These are phyloP conservation scores for Cystofilobasidium macerans DNA, from an alignment of 768 basidiomycete genomes.

Conservation along the genomic window DNA sequence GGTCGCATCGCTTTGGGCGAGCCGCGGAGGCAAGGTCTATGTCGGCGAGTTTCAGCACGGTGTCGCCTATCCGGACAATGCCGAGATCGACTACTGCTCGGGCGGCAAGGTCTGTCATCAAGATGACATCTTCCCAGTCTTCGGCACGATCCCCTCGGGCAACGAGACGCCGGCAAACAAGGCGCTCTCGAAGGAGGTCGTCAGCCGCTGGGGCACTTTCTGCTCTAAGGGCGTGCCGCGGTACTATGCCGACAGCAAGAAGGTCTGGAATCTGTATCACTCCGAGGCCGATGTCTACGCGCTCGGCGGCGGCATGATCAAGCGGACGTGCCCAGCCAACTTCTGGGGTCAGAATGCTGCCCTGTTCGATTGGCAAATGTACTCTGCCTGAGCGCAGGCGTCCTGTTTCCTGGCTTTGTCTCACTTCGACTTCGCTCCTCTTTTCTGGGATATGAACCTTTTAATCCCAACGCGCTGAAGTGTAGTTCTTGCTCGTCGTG, in stretches of 20 bases:
- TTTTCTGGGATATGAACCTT: too few relatives aligned
- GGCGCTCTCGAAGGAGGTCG: neutral
- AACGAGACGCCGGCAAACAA: neutral
- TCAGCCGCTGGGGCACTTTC: conserved; percentile 16
- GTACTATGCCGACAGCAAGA: neutral
- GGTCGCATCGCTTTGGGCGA: neutral
- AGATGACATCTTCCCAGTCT: conserved; percentile 19
- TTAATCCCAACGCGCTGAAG: too few relatives aligned
- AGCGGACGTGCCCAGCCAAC: neutral
- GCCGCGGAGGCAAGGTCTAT: neutral
- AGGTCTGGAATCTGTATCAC: neutral
- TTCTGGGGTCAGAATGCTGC: conserved; percentile 14
- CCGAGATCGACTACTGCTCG: conserved; percentile 9
- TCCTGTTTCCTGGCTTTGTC: neutral
- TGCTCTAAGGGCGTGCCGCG: neutral
- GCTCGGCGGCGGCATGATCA: neutral
- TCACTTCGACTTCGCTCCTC: too few relatives aligned
- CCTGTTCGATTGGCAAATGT: conserved; percentile 21
- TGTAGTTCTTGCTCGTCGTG: neutral
- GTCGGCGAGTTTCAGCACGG: conserved; percentile 20
- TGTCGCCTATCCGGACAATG: conserved; percentile 1
- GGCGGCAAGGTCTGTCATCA: conserved; percentile 16
- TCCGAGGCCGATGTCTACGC: neutral
- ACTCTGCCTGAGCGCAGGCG: neutral
- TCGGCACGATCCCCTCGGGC: neutral